Percentiles rank a stretch among this genome's conserved stretches.
Conservation (phyloP, 805 yeast genomes). For the Saccharomycopsis selenospora region DNA sequence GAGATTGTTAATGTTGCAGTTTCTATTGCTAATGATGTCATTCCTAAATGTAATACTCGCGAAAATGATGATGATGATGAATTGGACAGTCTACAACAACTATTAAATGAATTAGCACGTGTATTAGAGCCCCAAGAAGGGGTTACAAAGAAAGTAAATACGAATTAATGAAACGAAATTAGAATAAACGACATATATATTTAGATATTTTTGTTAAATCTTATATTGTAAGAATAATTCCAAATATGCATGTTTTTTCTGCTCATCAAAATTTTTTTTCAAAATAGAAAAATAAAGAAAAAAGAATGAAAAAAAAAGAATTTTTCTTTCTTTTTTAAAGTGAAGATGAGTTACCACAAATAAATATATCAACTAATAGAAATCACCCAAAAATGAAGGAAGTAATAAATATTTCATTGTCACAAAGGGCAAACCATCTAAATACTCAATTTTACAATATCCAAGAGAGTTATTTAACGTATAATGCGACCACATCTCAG, state of each 20-base stretch:
- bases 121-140: slow-evolving; percentile 20
- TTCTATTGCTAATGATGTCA: slow-evolving; percentile 3
- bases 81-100: slow-evolving; percentile 8
- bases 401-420: slow-evolving; percentile 60
- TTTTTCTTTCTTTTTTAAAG: no score
- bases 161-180: no score
- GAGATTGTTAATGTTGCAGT: background rate
- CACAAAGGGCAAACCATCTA: slow-evolving; percentile 71
- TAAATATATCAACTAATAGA: no score
- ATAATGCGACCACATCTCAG: slow-evolving; percentile 27
- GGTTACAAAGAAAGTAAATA: no score
- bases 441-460: slow-evolving; percentile 73
- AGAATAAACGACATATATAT: no score
- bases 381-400: slow-evolving; percentile 49
- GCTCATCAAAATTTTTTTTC: no score
- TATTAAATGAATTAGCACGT: slow-evolving; percentile 22
- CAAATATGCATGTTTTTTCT: no score
- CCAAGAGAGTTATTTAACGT: slow-evolving; percentile 64
- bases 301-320: no score
- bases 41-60: slow-evolving; percentile 10
- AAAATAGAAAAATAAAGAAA: no score
- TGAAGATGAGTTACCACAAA: no score
- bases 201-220: no score
- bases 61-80: slow-evolving; percentile 26
- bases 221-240: no score